phyloP scores from a whole-genome alignment of 1,284 basidiomycete species.

The Schizophyllum amplum region DNA sequence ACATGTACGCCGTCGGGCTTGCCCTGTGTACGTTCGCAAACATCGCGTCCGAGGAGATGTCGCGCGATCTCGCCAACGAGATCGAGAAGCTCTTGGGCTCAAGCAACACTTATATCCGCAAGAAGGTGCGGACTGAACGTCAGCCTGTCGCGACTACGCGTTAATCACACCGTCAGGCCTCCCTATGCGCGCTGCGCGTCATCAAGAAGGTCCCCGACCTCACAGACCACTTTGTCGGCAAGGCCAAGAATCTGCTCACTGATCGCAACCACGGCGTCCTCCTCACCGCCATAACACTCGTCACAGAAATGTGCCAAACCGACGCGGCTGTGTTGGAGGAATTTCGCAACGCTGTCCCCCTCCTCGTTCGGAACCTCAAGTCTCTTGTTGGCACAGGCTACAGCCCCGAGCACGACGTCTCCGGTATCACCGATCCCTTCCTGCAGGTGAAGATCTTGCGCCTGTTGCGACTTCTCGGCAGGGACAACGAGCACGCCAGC shows the following conservation, averaged over 20 bases:
- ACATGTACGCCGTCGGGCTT: constrained; percentile 98
- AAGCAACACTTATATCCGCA: constrained; percentile 97
- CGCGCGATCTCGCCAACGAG: constrained; percentile 92
- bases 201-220: constrained; percentile 97
- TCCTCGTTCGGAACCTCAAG: constrained; percentile 94
- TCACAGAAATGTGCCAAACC: constrained; percentile 88
- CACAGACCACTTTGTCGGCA: constrained; percentile 85
- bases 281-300: constrained; percentile 88
- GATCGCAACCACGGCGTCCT: constrained; percentile 98
- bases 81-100: constrained; percentile 97
- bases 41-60: constrained; percentile 99
- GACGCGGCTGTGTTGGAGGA: constrained; percentile 73
- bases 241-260: constrained; percentile 86
- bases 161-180: constrained; percentile 50
- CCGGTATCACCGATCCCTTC: constrained; percentile 98
- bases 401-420: constrained; percentile 99
- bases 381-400: constrained; percentile 95
- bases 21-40: constrained; percentile 98
- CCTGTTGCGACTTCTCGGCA: constrained; percentile 84
- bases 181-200: constrained; percentile 93
- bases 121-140: constrained; percentile 64
- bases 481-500: constrained; percentile 79
- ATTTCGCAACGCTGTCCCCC: constrained; percentile 88
- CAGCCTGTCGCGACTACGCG: constrained; percentile 1
- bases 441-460: constrained; percentile 96